Percentiles rank a stretch among this genome's conserved stretches.
Evolutionary conservation across 371 early-diverging fungal species (phyloP).

Genomic region (Mucor indicus): DNA sequence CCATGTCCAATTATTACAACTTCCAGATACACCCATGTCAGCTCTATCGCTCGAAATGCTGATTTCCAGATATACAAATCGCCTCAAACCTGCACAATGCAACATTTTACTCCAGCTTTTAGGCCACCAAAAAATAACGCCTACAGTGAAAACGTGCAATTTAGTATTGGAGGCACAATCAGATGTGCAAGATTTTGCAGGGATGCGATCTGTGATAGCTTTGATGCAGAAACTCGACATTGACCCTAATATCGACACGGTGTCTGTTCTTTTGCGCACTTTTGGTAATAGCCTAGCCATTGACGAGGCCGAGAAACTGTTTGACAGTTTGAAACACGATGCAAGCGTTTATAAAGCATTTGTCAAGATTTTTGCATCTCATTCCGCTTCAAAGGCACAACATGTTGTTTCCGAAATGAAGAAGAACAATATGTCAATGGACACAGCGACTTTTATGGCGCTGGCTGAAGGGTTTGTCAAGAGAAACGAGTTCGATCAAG

Average conservation of each 20-base stretch:
- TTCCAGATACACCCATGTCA: background rate
- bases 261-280: conserved; percentile 6
- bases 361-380: conserved; percentile 17
- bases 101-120: conserved; percentile 2
- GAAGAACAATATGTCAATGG: conserved; percentile 5
- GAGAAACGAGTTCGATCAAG: conserved; percentile 16
- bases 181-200: background rate
- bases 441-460: conserved; percentile 4
- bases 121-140: background rate
- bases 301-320: conserved; percentile 2
- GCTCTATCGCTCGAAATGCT: background rate
- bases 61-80: background rate
- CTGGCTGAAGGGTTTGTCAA: conserved; percentile 23
- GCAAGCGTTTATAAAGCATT: conserved; percentile 17
- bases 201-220: conserved; percentile 1
- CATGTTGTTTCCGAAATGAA: conserved; percentile 12
- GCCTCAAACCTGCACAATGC: background rate
- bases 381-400: conserved; percentile 8
- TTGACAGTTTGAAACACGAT: conserved; percentile 9
- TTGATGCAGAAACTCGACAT: conserved; percentile 15
- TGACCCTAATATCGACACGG: conserved; percentile 10
- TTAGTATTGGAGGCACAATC: conserved; percentile 4
- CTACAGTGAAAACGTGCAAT: conserved; percentile 10
- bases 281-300: conserved; percentile 5
- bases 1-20: background rate